Conservation (phyloP, 306 rosid species). For the Citrullus colocynthis region DNA sequence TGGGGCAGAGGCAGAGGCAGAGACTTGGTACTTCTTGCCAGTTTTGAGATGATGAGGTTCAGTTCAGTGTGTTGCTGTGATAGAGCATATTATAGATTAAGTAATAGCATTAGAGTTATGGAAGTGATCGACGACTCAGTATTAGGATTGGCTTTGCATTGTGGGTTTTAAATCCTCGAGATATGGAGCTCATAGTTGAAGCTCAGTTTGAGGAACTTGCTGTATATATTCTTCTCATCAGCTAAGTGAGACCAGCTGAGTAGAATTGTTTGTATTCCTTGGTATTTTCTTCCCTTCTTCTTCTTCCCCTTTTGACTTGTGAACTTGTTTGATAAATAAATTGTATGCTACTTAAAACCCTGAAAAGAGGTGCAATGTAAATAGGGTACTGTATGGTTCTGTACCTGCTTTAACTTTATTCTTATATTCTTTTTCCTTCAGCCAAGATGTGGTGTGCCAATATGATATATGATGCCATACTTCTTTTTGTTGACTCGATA, state of each 20-base stretch:
- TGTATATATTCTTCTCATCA: slow-evolving; percentile 59
- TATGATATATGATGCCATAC: neutral
- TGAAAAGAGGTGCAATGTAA: slow-evolving; percentile 4
- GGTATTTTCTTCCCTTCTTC: slow-evolving; percentile 11
- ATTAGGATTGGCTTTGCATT: slow-evolving; percentile 12
- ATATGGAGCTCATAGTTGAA: neutral
- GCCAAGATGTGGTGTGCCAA: neutral
- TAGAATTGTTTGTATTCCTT: slow-evolving; percentile 48
- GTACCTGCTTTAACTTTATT: neutral
- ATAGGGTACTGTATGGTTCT: neutral
- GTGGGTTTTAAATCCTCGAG: slow-evolving; percentile 15
- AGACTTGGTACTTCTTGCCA: slow-evolving; percentile 99
- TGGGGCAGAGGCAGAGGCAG: slow-evolving; percentile 81
- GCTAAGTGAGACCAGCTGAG: slow-evolving; percentile 25
- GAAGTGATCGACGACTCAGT: slow-evolving; percentile 12
- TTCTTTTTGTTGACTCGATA: neutral
- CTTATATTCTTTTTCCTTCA: neutral
- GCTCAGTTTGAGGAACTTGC: slow-evolving; percentile 24
- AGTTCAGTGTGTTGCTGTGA: slow-evolving; percentile 17
- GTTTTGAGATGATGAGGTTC: slow-evolving; percentile 58
- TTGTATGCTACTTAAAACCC: slow-evolving; percentile 21
- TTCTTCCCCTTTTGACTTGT: slow-evolving; percentile 4
- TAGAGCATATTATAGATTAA: slow-evolving; percentile 16
- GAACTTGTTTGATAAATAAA: slow-evolving; percentile 70
- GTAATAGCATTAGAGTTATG: neutral